A percentile compares a stretch with the other conserved stretches of the same genome.
phyloP scores from a whole-genome alignment of 345 rosid genomes.

The Boechera retrofracta region DNA sequence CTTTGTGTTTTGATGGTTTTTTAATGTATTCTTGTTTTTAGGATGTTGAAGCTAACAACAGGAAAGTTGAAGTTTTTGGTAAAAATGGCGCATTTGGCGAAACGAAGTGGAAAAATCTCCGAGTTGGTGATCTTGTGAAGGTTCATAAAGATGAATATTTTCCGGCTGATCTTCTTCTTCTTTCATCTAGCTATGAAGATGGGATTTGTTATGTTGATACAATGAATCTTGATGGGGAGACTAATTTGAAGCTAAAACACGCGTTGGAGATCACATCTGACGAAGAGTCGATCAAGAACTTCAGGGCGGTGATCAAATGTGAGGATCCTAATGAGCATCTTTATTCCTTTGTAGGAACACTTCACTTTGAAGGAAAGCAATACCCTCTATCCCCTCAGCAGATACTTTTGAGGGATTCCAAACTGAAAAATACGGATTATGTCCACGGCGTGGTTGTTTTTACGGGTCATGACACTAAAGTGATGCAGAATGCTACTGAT shows the following conservation, averaged over 20 bases:
- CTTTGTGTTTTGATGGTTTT: neutral
- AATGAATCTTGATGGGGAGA: conserved; percentile 96
- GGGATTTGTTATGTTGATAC: conserved; percentile 93
- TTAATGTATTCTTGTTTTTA: conserved; percentile 39
- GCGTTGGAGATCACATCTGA: conserved; percentile 66
- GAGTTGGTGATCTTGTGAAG: conserved; percentile 81
- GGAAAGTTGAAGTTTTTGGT: conserved; percentile 56
- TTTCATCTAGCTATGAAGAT: conserved; percentile 80
- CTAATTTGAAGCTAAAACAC: conserved; percentile 80
- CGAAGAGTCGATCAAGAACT: conserved; percentile 52
- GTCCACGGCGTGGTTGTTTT: conserved; percentile 76
- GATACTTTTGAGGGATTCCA: conserved; percentile 86
- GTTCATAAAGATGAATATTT: conserved; percentile 76
- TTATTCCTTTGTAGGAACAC: conserved; percentile 77
- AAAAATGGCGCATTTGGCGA: conserved; percentile 46
- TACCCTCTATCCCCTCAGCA: conserved; percentile 73
- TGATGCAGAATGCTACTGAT: conserved; percentile 86
- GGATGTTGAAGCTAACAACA: conserved; percentile 90
- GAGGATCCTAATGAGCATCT: conserved; percentile 91
- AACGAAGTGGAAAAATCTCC: conserved; percentile 74
- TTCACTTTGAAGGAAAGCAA: conserved; percentile 45
- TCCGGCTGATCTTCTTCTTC: conserved; percentile 88
- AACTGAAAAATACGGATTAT: conserved; percentile 73
- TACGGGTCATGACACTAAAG: conserved; percentile 94
- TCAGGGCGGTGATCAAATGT: conserved; percentile 62